Conservation (phyloP, 2,329 filamentous ascomycete genomes). For the Cladosporium sphaerospermum region DNA sequence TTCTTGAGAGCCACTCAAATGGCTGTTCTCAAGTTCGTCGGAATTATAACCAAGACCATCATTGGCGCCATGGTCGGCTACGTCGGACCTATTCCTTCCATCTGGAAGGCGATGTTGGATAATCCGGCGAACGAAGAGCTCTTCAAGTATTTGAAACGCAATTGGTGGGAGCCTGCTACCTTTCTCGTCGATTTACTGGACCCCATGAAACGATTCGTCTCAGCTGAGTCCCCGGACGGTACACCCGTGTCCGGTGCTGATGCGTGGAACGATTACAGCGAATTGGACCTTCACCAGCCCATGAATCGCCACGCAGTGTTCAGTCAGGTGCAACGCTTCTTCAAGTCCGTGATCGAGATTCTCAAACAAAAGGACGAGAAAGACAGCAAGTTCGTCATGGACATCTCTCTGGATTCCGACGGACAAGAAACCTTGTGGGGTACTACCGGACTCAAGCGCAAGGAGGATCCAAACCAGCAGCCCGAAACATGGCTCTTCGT, state of each 20-base stretch:
- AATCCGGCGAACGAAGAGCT: conserved; percentile 7
- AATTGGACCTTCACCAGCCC: not conserved
- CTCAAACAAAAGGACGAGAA: not conserved
- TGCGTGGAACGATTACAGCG: conserved; percentile 6
- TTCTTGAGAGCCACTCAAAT: conserved; percentile 4
- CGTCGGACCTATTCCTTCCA: conserved; percentile 1
- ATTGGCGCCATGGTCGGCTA: conserved; percentile 5
- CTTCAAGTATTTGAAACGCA: not conserved
- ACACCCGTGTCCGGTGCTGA: not conserved
- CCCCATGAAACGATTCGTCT: conserved; percentile 6
- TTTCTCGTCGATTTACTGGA: conserved; percentile 7
- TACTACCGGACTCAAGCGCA: not conserved
- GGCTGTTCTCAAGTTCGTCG: not conserved
- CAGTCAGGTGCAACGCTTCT: conserved; percentile 5
- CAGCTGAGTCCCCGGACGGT: conserved; percentile 3
- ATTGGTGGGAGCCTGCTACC: conserved; percentile 4
- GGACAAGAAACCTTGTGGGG: not conserved
- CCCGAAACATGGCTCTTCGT: conserved; percentile 7
- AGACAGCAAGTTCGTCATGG: not conserved
- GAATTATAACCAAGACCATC: not conserved
- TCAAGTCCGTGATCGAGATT: conserved; percentile 8
- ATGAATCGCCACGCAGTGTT: conserved; percentile 4
- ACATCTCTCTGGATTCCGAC: conserved; percentile 2
- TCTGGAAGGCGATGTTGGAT: conserved; percentile 6
- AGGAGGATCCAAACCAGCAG: not conserved